Evolutionary conservation across 139 green algal species (phyloP), one percentile per base, ranked within the genome.

Genomic region (Microglena sp.): DNA sequence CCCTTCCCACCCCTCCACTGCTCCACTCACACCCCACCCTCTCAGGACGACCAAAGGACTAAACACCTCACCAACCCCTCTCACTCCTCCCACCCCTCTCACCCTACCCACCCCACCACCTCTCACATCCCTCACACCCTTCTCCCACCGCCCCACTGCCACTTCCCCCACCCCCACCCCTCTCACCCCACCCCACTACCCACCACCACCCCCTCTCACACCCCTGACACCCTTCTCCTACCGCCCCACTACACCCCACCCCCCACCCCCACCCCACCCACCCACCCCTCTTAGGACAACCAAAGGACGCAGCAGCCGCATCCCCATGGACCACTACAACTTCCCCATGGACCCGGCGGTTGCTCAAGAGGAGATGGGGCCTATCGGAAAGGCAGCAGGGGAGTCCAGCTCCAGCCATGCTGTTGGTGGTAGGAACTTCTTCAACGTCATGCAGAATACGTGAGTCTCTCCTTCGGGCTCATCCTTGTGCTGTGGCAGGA

Each of bases 291-390:
- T 11, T 18, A 50, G 40, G 40, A 18, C 40, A 50, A 18, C 40
- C 15, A 59, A 59, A 27, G 50, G 50, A 11, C 21, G 50, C 50
- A 59, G 21, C 15, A 50, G 40, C 40, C 40, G 18, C 50, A n/a
- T 62, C 5, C 59, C 26, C 34, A 30, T 82, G 67, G 75, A 82
- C 68, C 75, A 82, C 45, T 82, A 82, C 62, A 35, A 60, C 40
- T 78, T 59, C 62, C 67, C 75, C 0, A 60, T 31, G 8, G n/a
- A 24, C 11, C 59, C 71, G 46, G 50, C 63, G 1, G 55, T 44
- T 4, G 69, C 69, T 8, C 62, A 56, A 6, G 62, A 62, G 7
- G 55, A 70, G 62, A 45, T 66, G n/a, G n/a, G 68, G 3, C 8
- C 2, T 33, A 32, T 30, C 68, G 73, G 27, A 75, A 75, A 56